phyloP scores from a whole-genome alignment of 2,329 filamentous ascomycete genomes.

The Hysterium pulicare region DNA sequence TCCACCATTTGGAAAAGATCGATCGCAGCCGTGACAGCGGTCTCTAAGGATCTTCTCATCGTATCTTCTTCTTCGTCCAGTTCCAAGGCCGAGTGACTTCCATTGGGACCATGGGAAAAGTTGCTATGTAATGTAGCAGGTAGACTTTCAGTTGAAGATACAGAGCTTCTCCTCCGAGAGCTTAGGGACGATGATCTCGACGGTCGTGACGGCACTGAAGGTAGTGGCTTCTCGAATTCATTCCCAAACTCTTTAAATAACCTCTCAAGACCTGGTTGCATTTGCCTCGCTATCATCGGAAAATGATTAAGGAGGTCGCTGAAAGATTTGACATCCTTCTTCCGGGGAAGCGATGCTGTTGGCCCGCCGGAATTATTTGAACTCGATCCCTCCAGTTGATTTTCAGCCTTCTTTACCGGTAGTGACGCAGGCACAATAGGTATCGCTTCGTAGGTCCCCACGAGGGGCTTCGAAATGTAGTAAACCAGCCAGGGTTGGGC shows the following conservation, averaged over 20 bases:
- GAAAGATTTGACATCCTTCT: conserved; percentile 90
- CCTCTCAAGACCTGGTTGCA: conserved; percentile 87
- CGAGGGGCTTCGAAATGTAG: conserved; percentile 85
- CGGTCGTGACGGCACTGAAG: conserved; percentile 60
- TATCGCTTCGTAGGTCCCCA: conserved; percentile 76
- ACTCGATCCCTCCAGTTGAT: conserved; percentile 8
- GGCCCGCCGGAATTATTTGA: conserved; percentile 17
- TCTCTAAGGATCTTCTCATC: conserved; percentile 85
- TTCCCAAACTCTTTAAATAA: conserved; percentile 85
- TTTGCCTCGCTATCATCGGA: conserved; percentile 91
- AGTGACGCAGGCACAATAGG: conserved; percentile 63
- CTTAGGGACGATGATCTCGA: conserved; percentile 30
- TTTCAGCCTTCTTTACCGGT: conserved; percentile 17
- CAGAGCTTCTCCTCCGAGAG: conserved; percentile 31
- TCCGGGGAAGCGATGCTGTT: conserved; percentile 54
- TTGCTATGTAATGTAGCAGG: conserved; percentile 37
- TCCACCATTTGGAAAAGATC: conserved; percentile 95
- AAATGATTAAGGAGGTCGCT: conserved; percentile 87
- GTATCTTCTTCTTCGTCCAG: conserved; percentile 88
- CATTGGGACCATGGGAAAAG: conserved; percentile 33
- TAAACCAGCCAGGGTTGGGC: conserved; percentile 94
- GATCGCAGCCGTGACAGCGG: conserved; percentile 87
- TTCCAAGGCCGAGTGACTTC: conserved; percentile 49
- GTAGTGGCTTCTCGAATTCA: conserved; percentile 80
- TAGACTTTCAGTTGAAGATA: conserved; percentile 34